These are phyloP conservation scores for Stylosanthes scabra DNA, from an alignment of 331 rosid species.

Conservation along the genomic window DNA sequence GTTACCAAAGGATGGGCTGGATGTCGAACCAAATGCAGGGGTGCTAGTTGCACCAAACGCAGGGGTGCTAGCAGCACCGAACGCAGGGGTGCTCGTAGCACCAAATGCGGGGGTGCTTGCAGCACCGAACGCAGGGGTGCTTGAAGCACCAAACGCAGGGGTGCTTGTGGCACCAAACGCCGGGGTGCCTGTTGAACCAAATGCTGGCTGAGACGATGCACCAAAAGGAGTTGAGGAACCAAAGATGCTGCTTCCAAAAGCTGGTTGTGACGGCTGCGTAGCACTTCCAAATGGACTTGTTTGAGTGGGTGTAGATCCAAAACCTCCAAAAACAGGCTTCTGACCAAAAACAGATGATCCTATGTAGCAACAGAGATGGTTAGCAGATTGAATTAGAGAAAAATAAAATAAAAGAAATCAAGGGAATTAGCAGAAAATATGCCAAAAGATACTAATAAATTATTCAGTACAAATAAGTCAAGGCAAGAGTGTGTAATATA, in stretches of 20 bases:
- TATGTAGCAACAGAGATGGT: conserved; percentile 33
- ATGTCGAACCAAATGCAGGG: conserved; percentile 65
- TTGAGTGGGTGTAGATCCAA: conserved; percentile 82
- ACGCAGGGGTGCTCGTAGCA: conserved; percentile 34
- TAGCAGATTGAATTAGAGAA: conserved; percentile 37
- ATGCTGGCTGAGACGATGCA: conserved; percentile 61
- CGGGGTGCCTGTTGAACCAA: conserved; percentile 47
- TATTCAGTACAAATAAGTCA: conserved; percentile 7
- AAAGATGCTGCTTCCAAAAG: conserved; percentile 82
- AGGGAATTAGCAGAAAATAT: not conserved
- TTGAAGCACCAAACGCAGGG: conserved; percentile 57
- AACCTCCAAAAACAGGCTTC: conserved; percentile 87
- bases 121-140: conserved; percentile 46
- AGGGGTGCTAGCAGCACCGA: conserved; percentile 50
- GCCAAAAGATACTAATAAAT: conserved; percentile 29
- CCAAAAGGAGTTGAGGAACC: conserved; percentile 90
- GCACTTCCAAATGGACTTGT: conserved; percentile 83
- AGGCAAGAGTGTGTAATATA: not conserved
- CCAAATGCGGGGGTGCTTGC: conserved; percentile 47
- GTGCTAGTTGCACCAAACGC: conserved; percentile 51
- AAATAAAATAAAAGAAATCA: not conserved
- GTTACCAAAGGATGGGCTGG: conserved; percentile 62
- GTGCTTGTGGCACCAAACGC: conserved; percentile 56
- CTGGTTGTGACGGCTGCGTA: conserved; percentile 77
- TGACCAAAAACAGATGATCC: conserved; percentile 90